Conservation (phyloP, 2,329 filamentous ascomycete genomes). For the Alternaria sp. region DNA sequence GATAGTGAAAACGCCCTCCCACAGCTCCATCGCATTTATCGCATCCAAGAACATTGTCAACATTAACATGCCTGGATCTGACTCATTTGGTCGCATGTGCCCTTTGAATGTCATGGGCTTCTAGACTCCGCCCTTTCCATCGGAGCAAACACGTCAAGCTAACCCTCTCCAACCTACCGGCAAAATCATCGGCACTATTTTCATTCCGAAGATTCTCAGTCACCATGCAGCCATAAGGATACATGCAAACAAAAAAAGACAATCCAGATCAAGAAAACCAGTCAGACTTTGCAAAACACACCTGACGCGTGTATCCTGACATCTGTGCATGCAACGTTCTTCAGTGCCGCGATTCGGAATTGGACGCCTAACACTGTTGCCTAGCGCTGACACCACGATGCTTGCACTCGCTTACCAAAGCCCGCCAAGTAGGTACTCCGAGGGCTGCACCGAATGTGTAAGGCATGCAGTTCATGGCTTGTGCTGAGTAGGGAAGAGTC, state of each 20-base stretch:
- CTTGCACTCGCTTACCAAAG: not conserved
- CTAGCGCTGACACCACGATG: not conserved
- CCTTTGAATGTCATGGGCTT: not conserved
- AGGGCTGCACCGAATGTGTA: not conserved
- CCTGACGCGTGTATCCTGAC: not conserved
- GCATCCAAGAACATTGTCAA: not conserved
- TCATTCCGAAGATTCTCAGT: not conserved
- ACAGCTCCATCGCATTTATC: not conserved
- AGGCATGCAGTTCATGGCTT: not conserved
- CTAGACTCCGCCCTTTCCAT: not conserved
- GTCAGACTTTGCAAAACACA: not conserved
- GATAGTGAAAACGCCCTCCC: not conserved
- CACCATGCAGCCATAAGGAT: not conserved
- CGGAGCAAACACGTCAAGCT: not conserved
- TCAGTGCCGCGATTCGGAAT: not conserved
- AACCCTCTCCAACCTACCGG: not conserved
- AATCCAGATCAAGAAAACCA: not conserved
- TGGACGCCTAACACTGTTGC: constrained; percentile 2
- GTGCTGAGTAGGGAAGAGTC: not conserved
- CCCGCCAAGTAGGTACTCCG: not conserved
- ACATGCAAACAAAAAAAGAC: not conserved
- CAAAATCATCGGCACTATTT: not conserved
- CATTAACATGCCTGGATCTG: not conserved
- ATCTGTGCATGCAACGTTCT: not conserved
- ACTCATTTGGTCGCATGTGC: not conserved